These are phyloP conservation scores for Ceratocystis alfenasii DNA, from an alignment of 2,329 filamentous ascomycete species.

Conservation along the genomic window DNA sequence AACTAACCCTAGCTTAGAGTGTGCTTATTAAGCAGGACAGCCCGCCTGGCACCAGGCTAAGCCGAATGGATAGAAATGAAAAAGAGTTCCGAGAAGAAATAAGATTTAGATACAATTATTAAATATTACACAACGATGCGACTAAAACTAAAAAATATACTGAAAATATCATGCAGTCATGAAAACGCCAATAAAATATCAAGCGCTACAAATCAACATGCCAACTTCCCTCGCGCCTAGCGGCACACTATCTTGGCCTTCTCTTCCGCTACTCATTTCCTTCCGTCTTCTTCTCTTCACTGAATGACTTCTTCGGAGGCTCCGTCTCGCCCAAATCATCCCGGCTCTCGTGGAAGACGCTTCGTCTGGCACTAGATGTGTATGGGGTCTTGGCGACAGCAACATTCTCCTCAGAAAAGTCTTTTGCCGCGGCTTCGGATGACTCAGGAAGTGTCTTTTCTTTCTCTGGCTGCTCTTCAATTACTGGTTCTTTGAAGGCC, in stretches of 20 bases:
- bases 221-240: neutral
- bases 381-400: slow-evolving; percentile 9
- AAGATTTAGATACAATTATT: neutral
- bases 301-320: neutral
- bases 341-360: slow-evolving; percentile 30
- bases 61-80: neutral
- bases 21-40: neutral
- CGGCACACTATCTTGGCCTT: neutral
- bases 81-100: neutral
- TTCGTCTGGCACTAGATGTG: slow-evolving; percentile 26
- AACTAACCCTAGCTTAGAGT: neutral
- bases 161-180: neutral
- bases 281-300: neutral
- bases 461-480: slow-evolving; percentile 10
- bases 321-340: slow-evolving; percentile 28
- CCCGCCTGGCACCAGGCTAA: neutral
- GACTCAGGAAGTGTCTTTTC: neutral
- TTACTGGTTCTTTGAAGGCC: neutral
- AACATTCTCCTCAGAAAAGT: neutral
- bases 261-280: neutral
- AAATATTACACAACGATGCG: neutral
- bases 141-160: neutral
- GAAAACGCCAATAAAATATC: neutral
- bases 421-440: neutral
- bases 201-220: neutral